Percentiles rank a stretch among this genome's conserved stretches.
Evolutionary conservation across 257 asterid species (phyloP).

Genomic region (Solanum pinnatisectum): DNA sequence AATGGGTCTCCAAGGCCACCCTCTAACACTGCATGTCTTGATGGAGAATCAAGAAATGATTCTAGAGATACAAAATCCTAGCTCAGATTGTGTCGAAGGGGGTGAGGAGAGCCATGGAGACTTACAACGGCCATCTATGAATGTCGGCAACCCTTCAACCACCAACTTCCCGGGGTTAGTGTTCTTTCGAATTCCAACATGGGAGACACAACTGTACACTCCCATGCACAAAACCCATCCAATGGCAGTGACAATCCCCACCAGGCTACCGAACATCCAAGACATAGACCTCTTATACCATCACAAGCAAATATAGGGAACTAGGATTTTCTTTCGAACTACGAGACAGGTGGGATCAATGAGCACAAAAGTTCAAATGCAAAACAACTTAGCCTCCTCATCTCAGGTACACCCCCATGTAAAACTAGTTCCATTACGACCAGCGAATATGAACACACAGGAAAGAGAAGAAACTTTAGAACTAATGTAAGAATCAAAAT

Average conservation of each 20-base stretch:
- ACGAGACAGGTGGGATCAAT: not conserved
- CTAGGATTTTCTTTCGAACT: not conserved
- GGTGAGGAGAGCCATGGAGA: not conserved
- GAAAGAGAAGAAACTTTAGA: not conserved
- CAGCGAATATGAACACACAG: not conserved
- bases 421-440: not conserved
- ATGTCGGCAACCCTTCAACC: not conserved
- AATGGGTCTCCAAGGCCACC: not conserved
- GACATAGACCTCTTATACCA: not conserved
- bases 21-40: not conserved
- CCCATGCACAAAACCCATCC: not conserved
- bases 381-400: not conserved
- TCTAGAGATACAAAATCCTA: not conserved
- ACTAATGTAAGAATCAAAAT: not conserved
- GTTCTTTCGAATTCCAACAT: not conserved
- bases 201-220: not conserved
- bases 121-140: not conserved
- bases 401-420: not conserved
- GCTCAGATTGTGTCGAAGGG: not conserved
- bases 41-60: not conserved
- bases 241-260: not conserved
- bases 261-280: not conserved
- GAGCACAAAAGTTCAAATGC: not conserved
- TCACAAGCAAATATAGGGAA: not conserved
- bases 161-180: not conserved